Conservation (phyloP, 768 basidiomycete species). For the Termitomyces heimii region DNA sequence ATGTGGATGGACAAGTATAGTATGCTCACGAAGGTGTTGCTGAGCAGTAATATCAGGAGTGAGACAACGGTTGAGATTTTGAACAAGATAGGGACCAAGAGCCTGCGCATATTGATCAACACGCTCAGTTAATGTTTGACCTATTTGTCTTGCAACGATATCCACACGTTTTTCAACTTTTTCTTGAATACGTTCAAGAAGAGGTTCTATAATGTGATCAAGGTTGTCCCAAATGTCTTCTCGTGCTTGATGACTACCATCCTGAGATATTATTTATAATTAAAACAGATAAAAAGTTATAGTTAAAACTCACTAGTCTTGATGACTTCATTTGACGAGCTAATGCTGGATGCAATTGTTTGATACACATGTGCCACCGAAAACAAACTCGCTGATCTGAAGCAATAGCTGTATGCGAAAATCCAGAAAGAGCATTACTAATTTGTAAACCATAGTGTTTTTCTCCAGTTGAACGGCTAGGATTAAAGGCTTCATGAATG, state of each 20-base stretch:
- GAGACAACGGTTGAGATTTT: not conserved
- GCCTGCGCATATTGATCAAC: no score
- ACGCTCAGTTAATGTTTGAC: no score
- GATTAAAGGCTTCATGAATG: not conserved
- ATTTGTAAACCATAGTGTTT: not conserved
- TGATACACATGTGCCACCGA: not conserved
- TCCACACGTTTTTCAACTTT: no score
- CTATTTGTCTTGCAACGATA: no score
- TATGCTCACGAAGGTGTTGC: no score
- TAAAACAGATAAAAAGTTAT: no score
- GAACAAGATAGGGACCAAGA: not conserved
- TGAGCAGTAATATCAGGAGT: no score
- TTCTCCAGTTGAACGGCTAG: not conserved
- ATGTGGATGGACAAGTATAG: not conserved
- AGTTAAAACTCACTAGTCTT: not conserved
- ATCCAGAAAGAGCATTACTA: not conserved
- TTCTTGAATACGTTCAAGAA: no score
- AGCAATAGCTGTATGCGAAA: not conserved
- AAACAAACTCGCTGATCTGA: conserved; percentile 3
- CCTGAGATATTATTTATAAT: not conserved
- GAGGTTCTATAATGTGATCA: no score
- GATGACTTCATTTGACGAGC: not conserved
- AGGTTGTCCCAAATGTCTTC: not conserved
- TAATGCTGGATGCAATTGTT: not conserved
- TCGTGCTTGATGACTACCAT: not conserved